phyloP scores from a whole-genome alignment of 176 grass and related monocot genomes.

The Guadua angustifolia region DNA sequence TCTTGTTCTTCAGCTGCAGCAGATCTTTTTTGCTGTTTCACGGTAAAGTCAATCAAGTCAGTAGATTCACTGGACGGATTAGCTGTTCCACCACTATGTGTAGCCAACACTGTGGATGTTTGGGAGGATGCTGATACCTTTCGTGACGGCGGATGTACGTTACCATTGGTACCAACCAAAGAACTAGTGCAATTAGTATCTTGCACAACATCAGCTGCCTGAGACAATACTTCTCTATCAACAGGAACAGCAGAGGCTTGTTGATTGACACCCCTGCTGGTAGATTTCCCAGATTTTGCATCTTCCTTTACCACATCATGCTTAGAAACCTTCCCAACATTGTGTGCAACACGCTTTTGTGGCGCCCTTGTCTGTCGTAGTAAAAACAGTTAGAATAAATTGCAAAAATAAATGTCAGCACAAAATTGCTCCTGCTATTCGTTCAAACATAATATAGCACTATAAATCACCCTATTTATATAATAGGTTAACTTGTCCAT shows the following conservation, averaged over 20 bases:
- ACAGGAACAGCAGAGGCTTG: conserved; percentile 45
- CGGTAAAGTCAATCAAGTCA: conserved; percentile 52
- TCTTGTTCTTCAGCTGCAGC: conserved; percentile 69
- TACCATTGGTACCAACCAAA: conserved; percentile 53
- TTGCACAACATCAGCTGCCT: conserved; percentile 50
- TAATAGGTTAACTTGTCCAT: conserved; percentile 17
- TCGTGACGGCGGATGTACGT: conserved; percentile 15
- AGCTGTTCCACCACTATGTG: conserved; percentile 46
- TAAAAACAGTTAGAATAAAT: conserved; percentile 40
- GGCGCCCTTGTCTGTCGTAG: conserved; percentile 57
- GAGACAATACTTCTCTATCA: conserved; percentile 57
- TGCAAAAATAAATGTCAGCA: conserved; percentile 27
- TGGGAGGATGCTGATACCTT: conserved; percentile 56
- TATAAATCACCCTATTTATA: conserved; percentile 12
- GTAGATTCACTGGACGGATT: conserved; percentile 49
- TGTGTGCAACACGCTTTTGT: conserved; percentile 67
- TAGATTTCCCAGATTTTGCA: conserved; percentile 68
- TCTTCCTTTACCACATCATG: conserved; percentile 72
- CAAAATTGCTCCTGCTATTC: conserved; percentile 23
- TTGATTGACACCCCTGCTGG: conserved; percentile 57
- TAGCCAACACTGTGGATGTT: conserved; percentile 43
- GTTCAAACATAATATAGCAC: conserved; percentile 29
- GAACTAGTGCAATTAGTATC: conserved; percentile 38
- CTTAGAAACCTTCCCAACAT: conserved; percentile 69
- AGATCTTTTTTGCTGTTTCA: conserved; percentile 75